Percentiles rank a stretch among this genome's conserved stretches.
phyloP scores from a whole-genome alignment of 495 filamentous ascomycete species.

The Cudoniella acicularis region DNA sequence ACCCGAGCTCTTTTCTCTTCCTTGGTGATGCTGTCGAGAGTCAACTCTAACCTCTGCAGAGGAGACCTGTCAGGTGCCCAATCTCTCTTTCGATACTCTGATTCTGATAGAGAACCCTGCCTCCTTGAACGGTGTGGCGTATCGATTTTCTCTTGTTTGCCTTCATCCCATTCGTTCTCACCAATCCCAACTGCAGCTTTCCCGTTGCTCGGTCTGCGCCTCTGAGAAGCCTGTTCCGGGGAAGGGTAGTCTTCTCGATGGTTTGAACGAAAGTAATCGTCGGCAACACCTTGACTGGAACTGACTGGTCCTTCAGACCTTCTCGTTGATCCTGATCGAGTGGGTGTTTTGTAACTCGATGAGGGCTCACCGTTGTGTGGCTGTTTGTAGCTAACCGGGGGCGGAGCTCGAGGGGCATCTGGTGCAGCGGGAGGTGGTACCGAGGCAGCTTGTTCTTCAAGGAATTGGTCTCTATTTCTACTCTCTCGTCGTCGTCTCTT shows the following conservation, averaged over 20 bases:
- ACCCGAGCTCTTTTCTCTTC: constrained; percentile 81
- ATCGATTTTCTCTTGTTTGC: constrained; percentile 1
- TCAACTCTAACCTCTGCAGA: constrained; percentile 85
- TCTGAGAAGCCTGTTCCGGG: not conserved
- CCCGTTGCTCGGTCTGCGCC: constrained; percentile 7
- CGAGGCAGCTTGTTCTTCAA: constrained; percentile 31
- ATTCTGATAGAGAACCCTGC: constrained; percentile 13
- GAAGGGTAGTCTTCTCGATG: not conserved
- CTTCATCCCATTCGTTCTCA: constrained; percentile 1
- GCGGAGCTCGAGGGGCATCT: constrained; percentile 53
- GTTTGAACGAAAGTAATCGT: constrained; percentile 18
- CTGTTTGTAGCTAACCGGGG: constrained; percentile 52
- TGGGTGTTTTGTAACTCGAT: constrained; percentile 26
- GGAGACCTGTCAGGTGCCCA: constrained; percentile 81
- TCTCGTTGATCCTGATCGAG: constrained; percentile 23
- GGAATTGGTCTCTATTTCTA: constrained; percentile 30
- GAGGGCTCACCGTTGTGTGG: constrained; percentile 40
- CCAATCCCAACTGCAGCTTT: not conserved
- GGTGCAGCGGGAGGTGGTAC: constrained; percentile 50
- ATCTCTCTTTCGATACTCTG: constrained; percentile 33
- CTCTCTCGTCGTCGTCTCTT: constrained; percentile 29
- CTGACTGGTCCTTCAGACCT: constrained; percentile 34
- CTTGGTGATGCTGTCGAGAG: constrained; percentile 83
- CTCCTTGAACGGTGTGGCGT: not conserved
- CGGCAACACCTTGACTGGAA: constrained; percentile 5